These are phyloP conservation scores for Clitocybe nebularis DNA, from an alignment of 1,284 basidiomycete species.

Conservation along the genomic window DNA sequence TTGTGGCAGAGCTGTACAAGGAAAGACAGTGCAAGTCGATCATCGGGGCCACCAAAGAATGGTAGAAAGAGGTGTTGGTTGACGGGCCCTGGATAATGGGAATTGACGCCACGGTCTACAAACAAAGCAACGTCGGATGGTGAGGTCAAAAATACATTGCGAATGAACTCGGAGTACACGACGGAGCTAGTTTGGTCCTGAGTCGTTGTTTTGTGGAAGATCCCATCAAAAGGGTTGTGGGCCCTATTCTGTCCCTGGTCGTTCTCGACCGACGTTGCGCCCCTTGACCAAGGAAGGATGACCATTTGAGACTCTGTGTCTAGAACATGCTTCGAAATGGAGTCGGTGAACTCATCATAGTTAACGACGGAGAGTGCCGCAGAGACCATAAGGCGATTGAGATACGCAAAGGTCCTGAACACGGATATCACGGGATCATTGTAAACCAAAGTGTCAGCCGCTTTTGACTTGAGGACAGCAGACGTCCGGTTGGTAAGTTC, in stretches of 20 bases:
- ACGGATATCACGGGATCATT: slow-evolving; percentile 81
- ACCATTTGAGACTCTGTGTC: slow-evolving; percentile 69
- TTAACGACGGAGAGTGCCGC: slow-evolving; percentile 66
- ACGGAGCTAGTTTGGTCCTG: slow-evolving; percentile 47
- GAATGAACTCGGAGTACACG: slow-evolving; percentile 76
- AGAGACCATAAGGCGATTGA: slow-evolving; percentile 67
- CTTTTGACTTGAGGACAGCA: slow-evolving; percentile 79
- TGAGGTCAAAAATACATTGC: slow-evolving; percentile 70
- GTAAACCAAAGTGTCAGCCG: slow-evolving; percentile 63
- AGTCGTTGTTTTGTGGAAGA: slow-evolving; percentile 45
- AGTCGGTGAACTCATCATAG: slow-evolving; percentile 65
- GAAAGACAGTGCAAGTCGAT: slow-evolving; percentile 78
- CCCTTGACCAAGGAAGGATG: slow-evolving; percentile 74
- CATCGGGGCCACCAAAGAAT: slow-evolving; percentile 92
- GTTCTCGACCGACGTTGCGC: slow-evolving; percentile 25
- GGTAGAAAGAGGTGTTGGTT: slow-evolving; percentile 75
- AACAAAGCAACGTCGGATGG: slow-evolving; percentile 76
- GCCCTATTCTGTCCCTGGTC: slow-evolving; percentile 22
- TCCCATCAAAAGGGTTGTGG: slow-evolving; percentile 55
- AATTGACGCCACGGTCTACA: slow-evolving; percentile 57
- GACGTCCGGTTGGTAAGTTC: slow-evolving; percentile 87
- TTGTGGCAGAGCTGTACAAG: slow-evolving; percentile 77
- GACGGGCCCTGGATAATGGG: slow-evolving; percentile 19
- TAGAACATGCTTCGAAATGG: slow-evolving; percentile 63
- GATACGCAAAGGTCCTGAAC: slow-evolving; percentile 76